Conservation (phyloP, 306 rosid genomes). For the Lotus japonicus region DNA sequence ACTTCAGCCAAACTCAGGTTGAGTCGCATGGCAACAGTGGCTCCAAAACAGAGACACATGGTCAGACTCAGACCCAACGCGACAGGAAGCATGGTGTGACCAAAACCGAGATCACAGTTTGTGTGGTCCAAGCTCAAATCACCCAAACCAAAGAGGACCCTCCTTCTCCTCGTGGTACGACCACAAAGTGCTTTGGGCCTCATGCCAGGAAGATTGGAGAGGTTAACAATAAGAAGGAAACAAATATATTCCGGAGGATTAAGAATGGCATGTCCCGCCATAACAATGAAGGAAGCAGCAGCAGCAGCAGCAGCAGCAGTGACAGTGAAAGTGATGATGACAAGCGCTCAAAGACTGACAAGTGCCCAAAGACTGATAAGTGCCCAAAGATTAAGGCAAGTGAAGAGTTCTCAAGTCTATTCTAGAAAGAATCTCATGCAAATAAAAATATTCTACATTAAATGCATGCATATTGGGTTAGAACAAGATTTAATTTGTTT, state of each 20-base stretch:
- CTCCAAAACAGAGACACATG: conserved; percentile 22
- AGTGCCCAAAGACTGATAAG: not conserved
- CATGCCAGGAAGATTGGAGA: conserved; percentile 21
- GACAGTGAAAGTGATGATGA: conserved; percentile 28
- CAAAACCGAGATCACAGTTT: conserved; percentile 29
- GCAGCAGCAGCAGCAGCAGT: conserved; percentile 25
- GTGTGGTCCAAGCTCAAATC: conserved; percentile 29
- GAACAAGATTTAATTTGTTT: not conserved
- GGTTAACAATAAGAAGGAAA: conserved; percentile 27
- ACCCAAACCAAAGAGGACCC: conserved; percentile 21
- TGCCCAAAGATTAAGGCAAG: conserved; percentile 13
- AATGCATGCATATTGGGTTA: not conserved
- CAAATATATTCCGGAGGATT: conserved; percentile 34
- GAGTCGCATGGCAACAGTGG: conserved; percentile 13
- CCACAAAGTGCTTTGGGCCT: conserved; percentile 28
- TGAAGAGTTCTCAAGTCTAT: not conserved
- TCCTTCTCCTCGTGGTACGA: conserved; percentile 17
- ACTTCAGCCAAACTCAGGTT: conserved; percentile 24
- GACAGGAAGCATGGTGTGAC: conserved; percentile 25
- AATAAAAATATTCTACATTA: not conserved
- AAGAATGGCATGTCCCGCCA: conserved; percentile 32
- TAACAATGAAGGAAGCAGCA: conserved; percentile 10
- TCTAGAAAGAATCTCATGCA: not conserved
- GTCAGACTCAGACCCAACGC: conserved; percentile 30
- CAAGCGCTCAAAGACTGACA: conserved; percentile 7